Evolutionary conservation across 805 yeast species (phyloP).

Genomic region (Yamadazyma ubonensis): DNA sequence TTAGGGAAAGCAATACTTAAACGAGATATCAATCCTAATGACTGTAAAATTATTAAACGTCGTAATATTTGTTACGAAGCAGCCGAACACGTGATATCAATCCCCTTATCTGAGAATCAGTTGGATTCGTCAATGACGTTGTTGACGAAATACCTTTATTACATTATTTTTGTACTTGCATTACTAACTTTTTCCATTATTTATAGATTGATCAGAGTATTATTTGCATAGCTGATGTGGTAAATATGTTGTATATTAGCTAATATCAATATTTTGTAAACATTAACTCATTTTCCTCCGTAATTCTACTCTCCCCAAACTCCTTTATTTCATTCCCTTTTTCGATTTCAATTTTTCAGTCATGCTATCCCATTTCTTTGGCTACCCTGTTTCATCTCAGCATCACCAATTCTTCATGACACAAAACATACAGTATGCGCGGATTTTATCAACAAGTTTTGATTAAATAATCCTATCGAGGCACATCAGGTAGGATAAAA

Average conservation of each 20-base stretch:
- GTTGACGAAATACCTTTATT: conserved; percentile 24
- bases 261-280: no score
- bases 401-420: conserved; percentile 4
- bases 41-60: conserved; percentile 36
- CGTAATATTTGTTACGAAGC: conserved; percentile 41
- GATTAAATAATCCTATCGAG: neutral
- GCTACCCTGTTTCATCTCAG: no score
- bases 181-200: conserved; percentile 25
- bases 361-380: no score
- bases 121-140: conserved; percentile 18
- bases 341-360: no score
- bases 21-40: conserved; percentile 24
- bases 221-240: conserved; percentile 18
- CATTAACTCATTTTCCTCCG: no score
- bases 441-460: conserved; percentile 3
- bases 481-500: neutral
- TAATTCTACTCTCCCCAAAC: no score
- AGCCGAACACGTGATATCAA: conserved; percentile 42
- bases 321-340: no score
- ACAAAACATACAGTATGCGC: conserved; percentile 1
- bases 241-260: no score
- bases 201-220: conserved; percentile 23
- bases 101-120: conserved; percentile 39
- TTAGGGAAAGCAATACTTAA: conserved; percentile 43
- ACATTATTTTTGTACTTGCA: conserved; percentile 23